Evolutionary conservation across 2,329 filamentous ascomycete species (phyloP).

Genomic region (Iodosphaeria phyllophila): DNA sequence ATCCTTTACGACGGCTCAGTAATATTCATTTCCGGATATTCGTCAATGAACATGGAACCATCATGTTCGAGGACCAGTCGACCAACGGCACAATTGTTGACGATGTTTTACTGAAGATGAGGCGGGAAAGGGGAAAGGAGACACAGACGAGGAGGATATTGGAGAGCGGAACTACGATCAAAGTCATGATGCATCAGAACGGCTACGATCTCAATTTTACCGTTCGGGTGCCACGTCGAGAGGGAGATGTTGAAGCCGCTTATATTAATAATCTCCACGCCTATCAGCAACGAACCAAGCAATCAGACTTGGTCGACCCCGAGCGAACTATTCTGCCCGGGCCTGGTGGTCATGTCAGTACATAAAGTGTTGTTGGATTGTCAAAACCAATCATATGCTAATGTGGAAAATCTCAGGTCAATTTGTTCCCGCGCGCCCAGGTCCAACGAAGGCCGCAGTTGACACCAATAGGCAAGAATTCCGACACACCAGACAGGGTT

Average conservation of each 20-base stretch:
- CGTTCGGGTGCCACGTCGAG: constrained; percentile 64
- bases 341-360: no score
- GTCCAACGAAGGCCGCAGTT: no score
- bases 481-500: constrained; percentile 2
- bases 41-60: constrained; percentile 63
- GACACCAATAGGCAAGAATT: constrained; percentile 4
- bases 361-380: no score
- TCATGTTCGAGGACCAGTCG: constrained; percentile 87
- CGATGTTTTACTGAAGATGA: constrained; percentile 40
- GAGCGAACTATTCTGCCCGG: constrained; percentile 25
- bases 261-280: constrained; percentile 51
- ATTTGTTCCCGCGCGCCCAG: constrained; percentile 12
- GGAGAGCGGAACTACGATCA: constrained; percentile 53
- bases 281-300: constrained; percentile 35
- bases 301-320: constrained; percentile 11
- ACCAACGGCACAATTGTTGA: constrained; percentile 94
- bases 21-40: constrained; percentile 95
- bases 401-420: constrained; percentile 11
- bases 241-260: constrained; percentile 42
- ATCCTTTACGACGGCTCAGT: constrained; percentile 58
- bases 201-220: constrained; percentile 55
- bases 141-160: constrained; percentile 39
- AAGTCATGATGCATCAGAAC: constrained; percentile 38
- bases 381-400: constrained; percentile 1
- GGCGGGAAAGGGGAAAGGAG: constrained; percentile 15